Conservation (phyloP, 345 rosid species). For the Punica granatum region DNA sequence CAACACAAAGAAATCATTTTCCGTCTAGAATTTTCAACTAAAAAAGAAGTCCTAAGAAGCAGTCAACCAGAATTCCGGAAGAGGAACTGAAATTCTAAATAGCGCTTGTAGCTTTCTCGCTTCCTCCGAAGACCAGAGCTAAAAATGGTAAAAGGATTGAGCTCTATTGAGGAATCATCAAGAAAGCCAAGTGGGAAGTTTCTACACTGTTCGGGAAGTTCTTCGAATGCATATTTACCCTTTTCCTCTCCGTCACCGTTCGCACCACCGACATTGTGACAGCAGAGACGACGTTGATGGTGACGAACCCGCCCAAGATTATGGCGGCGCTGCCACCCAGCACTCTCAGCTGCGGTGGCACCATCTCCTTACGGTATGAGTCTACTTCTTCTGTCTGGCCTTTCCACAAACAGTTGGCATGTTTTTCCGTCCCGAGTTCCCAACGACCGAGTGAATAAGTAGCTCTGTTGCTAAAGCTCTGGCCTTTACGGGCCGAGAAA, state of each 20-base stretch:
- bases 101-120: too few species aligned
- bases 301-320: conserved; percentile 11
- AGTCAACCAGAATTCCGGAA: not conserved
- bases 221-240: conserved; percentile 8
- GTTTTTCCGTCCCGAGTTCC: too few species aligned
- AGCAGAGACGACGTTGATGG: conserved; percentile 15
- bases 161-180: too few species aligned
- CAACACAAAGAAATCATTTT: not conserved
- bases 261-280: conserved; percentile 10
- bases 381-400: too few species aligned
- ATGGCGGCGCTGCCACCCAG: conserved; percentile 15
- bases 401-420: too few species aligned
- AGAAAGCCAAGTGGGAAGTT: too few species aligned
- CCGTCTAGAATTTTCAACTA: not conserved
- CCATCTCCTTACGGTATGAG: conserved; percentile 8
- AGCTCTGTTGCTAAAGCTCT: too few species aligned
- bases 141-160: not conserved
- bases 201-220: not conserved
- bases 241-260: conserved; percentile 12
- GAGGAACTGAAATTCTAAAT: not conserved
- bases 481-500: too few species aligned
- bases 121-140: not conserved
- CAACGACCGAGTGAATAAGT: too few species aligned
- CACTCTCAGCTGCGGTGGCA: conserved; percentile 9
- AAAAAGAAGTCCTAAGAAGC: not conserved